These are phyloP conservation scores for Tolypocladium tundrense DNA, from an alignment of 2,329 filamentous ascomycete species.

Conservation along the genomic window DNA sequence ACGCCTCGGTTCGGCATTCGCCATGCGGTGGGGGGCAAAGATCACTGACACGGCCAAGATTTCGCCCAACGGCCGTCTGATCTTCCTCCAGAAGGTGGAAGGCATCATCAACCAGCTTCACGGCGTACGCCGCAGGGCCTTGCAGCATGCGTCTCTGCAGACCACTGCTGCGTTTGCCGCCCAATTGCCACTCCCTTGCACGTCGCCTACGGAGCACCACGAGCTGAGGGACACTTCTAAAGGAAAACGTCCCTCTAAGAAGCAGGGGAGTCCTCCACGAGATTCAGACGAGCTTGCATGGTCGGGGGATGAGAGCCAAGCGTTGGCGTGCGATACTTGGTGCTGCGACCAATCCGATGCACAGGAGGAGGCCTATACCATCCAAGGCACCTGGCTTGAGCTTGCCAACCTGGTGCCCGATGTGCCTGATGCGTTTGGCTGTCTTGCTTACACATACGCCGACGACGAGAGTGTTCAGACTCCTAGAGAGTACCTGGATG, in stretches of 20 bases:
- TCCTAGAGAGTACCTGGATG: not conserved
- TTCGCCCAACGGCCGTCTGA: conserved; percentile 5
- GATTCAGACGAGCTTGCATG: not conserved
- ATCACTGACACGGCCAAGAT: conserved; percentile 8
- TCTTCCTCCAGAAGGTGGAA: conserved; percentile 4
- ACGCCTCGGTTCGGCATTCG: not conserved
- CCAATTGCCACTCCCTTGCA: not conserved
- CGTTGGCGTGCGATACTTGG: not conserved
- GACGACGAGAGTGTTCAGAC: not conserved
- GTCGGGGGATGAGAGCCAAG: not conserved
- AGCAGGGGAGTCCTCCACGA: not conserved
- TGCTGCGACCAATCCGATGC: not conserved
- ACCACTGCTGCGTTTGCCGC: conserved; percentile 1
- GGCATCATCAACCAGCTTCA: conserved; percentile 1
- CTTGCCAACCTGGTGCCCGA: not conserved
- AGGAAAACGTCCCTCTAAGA: accelerated
- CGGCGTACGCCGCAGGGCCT: conserved; percentile 2
- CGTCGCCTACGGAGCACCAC: not conserved
- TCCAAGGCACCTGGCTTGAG: not conserved
- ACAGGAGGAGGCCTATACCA: not conserved
- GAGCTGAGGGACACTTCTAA: not conserved
- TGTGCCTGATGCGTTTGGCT: not conserved
- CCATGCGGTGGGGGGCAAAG: conserved; percentile 5
- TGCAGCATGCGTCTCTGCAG: conserved; percentile 1
- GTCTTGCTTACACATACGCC: not conserved